phyloP scores from a whole-genome alignment of 495 filamentous ascomycete species.

The Aspergillus sparsus region DNA sequence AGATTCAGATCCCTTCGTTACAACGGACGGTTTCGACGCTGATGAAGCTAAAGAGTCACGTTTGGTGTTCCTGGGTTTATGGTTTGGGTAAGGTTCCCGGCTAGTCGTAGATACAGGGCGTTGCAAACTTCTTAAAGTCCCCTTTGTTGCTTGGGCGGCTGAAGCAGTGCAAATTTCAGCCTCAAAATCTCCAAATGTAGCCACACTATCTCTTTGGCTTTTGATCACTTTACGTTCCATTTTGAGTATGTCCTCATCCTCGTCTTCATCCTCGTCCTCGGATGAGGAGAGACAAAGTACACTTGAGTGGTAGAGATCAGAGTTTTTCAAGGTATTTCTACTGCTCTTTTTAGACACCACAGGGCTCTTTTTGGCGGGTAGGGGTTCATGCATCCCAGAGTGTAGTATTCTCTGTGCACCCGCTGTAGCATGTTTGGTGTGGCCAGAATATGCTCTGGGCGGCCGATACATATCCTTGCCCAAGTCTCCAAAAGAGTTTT shows the following conservation, averaged over 20 bases:
- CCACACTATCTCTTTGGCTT: constrained; percentile 38
- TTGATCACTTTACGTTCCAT: constrained; percentile 19
- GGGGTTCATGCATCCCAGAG: constrained; percentile 21
- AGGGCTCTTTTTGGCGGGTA: constrained; percentile 18
- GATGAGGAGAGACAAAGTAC: constrained; percentile 60
- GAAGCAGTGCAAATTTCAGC: constrained; percentile 47
- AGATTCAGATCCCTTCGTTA: constrained; percentile 29
- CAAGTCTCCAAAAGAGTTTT: constrained; percentile 25
- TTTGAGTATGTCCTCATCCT: constrained; percentile 23
- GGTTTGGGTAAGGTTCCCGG: constrained; percentile 30
- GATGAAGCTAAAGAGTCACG: constrained; percentile 33
- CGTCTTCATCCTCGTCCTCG: constrained; percentile 52
- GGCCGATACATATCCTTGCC: constrained; percentile 29
- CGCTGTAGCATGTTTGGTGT: constrained; percentile 11
- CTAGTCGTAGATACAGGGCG: constrained; percentile 34
- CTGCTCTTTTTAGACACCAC: constrained; percentile 43
- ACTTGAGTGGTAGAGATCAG: constrained; percentile 53
- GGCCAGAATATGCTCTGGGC: constrained; percentile 16
- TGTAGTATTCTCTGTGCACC: background rate
- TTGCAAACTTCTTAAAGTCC: constrained; percentile 32
- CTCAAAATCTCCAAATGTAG: constrained; percentile 42
- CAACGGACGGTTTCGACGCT: constrained; percentile 29
- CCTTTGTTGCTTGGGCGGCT: constrained; percentile 38
- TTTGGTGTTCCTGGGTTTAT: constrained; percentile 20
- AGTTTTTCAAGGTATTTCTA: constrained; percentile 46